Evolutionary conservation across 108 stramenopile species (phyloP), one percentile per base, ranked within the genome.

Genomic region (Thalassiosira profunda): DNA sequence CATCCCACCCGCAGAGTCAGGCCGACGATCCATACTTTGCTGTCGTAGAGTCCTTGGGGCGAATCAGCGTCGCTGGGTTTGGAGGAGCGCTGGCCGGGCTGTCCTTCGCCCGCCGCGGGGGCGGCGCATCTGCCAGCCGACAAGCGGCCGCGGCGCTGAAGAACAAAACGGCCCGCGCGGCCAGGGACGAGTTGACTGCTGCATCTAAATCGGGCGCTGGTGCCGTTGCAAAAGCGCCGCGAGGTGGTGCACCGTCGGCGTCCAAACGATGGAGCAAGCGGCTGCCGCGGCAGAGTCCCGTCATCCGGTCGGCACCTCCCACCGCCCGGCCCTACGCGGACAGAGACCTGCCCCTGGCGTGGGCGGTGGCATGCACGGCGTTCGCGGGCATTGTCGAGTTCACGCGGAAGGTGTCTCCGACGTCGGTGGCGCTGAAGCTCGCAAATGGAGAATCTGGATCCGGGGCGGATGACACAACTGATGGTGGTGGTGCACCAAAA

Each of bases 71-170:
- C 29, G 86, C 86, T 5, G 85, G 86, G 11, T 79, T 90, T 36
- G 89, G 86, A 5, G 86, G 89, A 1, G 79, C 85, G 7, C 58
- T 90, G 24, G 80, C 84, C 6, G 89, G 89, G 5, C 63, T 90
- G 28, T 84, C 84, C 43, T 56, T 82, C 20, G 72, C 87, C 15
- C 80, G 86, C 29, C 74, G 84, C 17, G 66, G 67, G 0, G 52
- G 57, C 17, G 23, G 31, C 17, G 7, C 41, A 21, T 65, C 59
- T 21, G 43, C 48, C 17, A 38, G 56, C 1, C 20, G 21, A 29
- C 25, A 59, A 17, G 20, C 51, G 26, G 46, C 44, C 15, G 35
- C 51, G 31, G 24, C 42, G 14, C 12, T 26, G 26, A 29, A 49
- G n/a, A 41, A 60, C 14, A 30, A 29, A 64, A 58, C 12, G 29